Evolutionary conservation across 805 yeast species (phyloP).

Genomic region (Candida anglica): DNA sequence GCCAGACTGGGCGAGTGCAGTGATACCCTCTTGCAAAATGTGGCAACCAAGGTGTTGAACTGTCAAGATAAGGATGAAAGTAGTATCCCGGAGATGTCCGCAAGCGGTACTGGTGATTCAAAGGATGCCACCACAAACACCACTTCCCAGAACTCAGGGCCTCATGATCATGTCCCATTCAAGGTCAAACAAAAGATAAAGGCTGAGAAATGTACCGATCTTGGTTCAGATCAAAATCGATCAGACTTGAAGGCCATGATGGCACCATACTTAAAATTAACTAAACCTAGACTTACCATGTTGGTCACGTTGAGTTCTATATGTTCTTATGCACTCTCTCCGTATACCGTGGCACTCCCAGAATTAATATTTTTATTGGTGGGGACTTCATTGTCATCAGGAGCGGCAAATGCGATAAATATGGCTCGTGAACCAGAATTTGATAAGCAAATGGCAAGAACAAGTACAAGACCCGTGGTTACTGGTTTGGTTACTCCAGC

Average conservation of each 20-base stretch:
- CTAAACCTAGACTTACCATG: conserved; percentile 86
- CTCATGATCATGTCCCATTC: conserved; percentile 49
- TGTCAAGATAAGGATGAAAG: conserved; percentile 33
- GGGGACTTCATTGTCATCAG: conserved; percentile 86
- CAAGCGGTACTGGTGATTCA: too few relatives aligned
- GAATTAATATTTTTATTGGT: conserved; percentile 69
- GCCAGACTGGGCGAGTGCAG: neutral
- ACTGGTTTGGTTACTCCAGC: conserved; percentile 69
- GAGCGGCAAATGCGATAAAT: conserved; percentile 94
- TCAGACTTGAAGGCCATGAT: conserved; percentile 33
- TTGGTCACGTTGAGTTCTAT: conserved; percentile 88
- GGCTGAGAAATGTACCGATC: too few relatives aligned
- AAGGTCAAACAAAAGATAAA: conserved; percentile 46
- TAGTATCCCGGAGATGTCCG: conserved; percentile 15
- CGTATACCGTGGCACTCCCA: conserved; percentile 69
- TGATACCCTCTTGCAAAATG: conserved; percentile 13
- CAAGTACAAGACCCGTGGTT: conserved; percentile 86
- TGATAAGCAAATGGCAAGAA: conserved; percentile 83
- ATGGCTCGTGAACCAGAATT: conserved; percentile 95
- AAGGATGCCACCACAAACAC: too few relatives aligned
- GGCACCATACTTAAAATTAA: conserved; percentile 70
- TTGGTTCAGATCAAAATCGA: too few relatives aligned
- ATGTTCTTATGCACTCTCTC: conserved; percentile 91
- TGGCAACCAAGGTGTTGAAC: conserved; percentile 41
- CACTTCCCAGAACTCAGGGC: conserved; percentile 15